Evolutionary conservation across 805 yeast species (phyloP), one percentile per base, ranked within the genome.

Genomic region (Saturnispora besseyi): DNA sequence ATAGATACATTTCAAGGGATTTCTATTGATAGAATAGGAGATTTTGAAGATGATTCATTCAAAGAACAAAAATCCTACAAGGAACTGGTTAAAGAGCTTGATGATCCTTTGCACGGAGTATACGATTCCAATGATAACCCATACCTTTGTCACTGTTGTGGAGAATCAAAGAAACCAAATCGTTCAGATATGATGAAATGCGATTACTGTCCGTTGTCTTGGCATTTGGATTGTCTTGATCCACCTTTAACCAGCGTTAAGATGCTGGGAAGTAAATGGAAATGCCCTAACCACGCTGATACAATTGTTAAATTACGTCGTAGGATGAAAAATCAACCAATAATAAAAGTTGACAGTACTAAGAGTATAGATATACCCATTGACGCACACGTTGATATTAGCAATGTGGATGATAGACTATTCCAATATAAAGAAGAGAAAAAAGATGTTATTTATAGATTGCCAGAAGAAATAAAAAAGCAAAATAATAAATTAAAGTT

Each of bases 151-250:
- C 84, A 79, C 61, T 76, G 75, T 54, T 91, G 99, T 68, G 82
- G 84, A 1, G 68, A 70, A 22, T 51, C 53, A 26, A 41, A 32
- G 15, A 32, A 21, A 12, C n/a, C 37, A 7, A n/a, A 6, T 11
- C 15, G 18, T 10, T 81, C 93, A 5, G 72, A 76, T 33, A 71
- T 90, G 18, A 76, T 82, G 13, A 78, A 77, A 50, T 90, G 98
- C 64, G 96, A 88, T 59, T 85, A 82, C 59, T 90, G 98, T 64
- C 72, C 83, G 0, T 70, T 84, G 3, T 76, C 81, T 15, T 90
- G 95, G 95, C 98, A 90, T 67, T 65, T 90, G 44, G 96, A 91
- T 65, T 90, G 98, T 64, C 65, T 90, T 13, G 72, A 76, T 46
- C 85, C 87, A 1, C 95, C 96, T 1, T 68, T 87, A 57, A 74